Evolutionary conservation across 352 stramenopile genomes (phyloP).

Genomic region (Phytophthora pisi): DNA sequence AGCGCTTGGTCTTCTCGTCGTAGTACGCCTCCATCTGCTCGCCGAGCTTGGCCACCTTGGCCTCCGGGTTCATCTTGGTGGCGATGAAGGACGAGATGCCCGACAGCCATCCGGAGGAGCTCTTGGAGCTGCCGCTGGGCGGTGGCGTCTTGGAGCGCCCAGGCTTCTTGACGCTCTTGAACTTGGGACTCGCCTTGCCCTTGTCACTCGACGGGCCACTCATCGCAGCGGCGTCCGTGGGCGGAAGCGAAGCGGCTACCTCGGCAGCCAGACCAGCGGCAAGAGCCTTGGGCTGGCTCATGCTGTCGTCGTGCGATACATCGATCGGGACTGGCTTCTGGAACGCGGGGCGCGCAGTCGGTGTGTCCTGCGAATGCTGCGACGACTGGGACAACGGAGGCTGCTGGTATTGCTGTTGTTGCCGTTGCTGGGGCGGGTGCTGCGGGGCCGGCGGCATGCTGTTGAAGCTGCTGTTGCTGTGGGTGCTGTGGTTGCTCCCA

Average conservation of each 20-base stretch:
- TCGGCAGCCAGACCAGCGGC: slow-evolving; percentile 18
- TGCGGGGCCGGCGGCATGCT: slow-evolving; percentile 12
- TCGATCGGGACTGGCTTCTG: slow-evolving; percentile 26
- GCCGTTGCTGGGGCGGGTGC: slow-evolving; percentile 2
- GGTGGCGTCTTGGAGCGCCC: slow-evolving; percentile 80
- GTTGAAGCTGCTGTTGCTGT: slow-evolving; percentile 33
- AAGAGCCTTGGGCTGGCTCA: slow-evolving; percentile 27
- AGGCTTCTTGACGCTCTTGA: slow-evolving; percentile 66
- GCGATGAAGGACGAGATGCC: slow-evolving; percentile 69
- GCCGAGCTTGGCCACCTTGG: slow-evolving; percentile 79
- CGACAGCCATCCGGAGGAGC: slow-evolving; percentile 60
- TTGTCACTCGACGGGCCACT: slow-evolving; percentile 75
- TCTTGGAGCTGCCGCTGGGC: slow-evolving; percentile 69
- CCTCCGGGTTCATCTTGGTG: slow-evolving; percentile 85
- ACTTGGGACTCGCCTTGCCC: slow-evolving; percentile 69
- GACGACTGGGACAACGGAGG: slow-evolving; percentile 30
- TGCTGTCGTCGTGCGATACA: slow-evolving; percentile 9
- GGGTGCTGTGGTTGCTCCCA: slow-evolving; percentile 42
- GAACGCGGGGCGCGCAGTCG: slow-evolving; percentile 14
- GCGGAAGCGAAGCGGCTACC: slow-evolving; percentile 24
- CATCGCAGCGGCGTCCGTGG: slow-evolving; percentile 21
- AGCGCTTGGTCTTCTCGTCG: slow-evolving; percentile 84
- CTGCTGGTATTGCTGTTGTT: slow-evolving; percentile 21
- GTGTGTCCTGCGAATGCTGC: slow-evolving; percentile 28
- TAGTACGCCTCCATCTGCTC: slow-evolving; percentile 85